These are phyloP conservation scores for Aspergillus vadensis DNA, from an alignment of 2,329 filamentous ascomycete genomes.

Conservation along the genomic window DNA sequence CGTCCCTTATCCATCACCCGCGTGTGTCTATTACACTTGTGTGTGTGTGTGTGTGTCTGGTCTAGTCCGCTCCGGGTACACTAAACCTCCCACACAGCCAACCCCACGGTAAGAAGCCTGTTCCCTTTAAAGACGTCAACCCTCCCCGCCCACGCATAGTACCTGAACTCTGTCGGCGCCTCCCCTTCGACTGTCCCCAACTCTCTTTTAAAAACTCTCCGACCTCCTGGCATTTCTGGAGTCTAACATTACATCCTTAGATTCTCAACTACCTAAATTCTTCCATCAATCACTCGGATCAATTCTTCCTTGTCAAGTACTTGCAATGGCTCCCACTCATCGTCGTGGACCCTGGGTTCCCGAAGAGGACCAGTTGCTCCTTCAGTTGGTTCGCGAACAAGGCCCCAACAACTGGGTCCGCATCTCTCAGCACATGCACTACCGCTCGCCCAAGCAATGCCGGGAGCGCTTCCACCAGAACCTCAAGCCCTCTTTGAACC, in stretches of 20 bases:
- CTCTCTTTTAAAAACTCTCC: constrained; percentile 1
- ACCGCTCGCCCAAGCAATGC: constrained; percentile 89
- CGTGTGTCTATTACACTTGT: background rate
- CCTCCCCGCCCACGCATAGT: constrained; percentile 3
- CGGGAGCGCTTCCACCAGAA: constrained; percentile 94
- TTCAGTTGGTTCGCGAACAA: constrained; percentile 69
- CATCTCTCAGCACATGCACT: constrained; percentile 73
- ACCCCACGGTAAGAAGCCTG: constrained; percentile 8
- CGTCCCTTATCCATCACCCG: background rate
- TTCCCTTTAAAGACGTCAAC: background rate
- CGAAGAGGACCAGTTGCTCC: constrained; percentile 70
- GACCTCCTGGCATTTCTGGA: background rate
- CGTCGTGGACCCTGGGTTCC: constrained; percentile 83
- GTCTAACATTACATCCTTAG: background rate
- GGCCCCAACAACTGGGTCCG: constrained; percentile 87
- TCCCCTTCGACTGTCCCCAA: background rate
- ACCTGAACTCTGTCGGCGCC: background rate
- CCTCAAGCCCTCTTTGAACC: constrained; percentile 74
- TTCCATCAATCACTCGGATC: background rate
- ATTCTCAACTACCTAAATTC: background rate
- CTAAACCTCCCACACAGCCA: background rate
- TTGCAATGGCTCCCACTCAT: constrained; percentile 53
- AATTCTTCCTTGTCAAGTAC: background rate
- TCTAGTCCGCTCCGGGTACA: background rate
- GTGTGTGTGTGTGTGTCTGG: background rate